Base-by-base conservation (phyloP, 441 rosid species). In the Croton setiger region DNA sequence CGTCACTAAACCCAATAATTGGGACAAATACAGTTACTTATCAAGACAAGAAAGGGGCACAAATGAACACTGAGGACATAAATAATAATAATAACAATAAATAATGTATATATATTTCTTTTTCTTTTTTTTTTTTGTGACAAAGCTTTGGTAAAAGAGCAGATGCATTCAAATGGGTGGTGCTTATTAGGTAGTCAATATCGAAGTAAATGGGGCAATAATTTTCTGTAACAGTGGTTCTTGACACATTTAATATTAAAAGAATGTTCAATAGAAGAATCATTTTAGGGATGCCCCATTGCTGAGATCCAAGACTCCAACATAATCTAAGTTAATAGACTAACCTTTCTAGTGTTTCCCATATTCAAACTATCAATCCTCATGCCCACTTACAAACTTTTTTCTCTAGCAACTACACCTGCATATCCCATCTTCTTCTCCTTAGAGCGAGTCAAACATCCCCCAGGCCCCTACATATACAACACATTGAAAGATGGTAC, bases 391-490 rank as follows among this genome's bases (percentile, higher is more conserved):
- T 78, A 37, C 61, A 15, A 17, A 14, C 20, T 5, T 48, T 48
- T 48, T 48, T 48, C 8, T 18, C 53, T 4, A 48, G 53, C 53
- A 4, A 17, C 12, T 27, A 2, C 11, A 5, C 10, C 43, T 39
- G 43, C 43, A 39, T 39, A 39, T 39, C 43, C 43, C 43, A 8
- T 52, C 20, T 23, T 44, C 54, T 36, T 10, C 58, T 4, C 4
- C 55, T 51, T 20, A n/a, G 10, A 18, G 21, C 4, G 41, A 39
- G 12, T 18, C 23, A 51, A 39, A 7, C 23, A 51, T 3, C 55
- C 57, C 66, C 61, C 72, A 61, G 86, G 80, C 88, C 88, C 88
- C 88, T 78, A 81, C 88, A 79, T 74, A 57, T n/a, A 27, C 35
- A 27, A 70, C 31, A 35, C 7, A 51, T 31, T 44, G 27, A 63